Percentiles rank a stretch among this genome's conserved stretches.
Evolutionary conservation across 1,284 basidiomycete genomes (phyloP).

Genomic region (Malassezia obtusa): DNA sequence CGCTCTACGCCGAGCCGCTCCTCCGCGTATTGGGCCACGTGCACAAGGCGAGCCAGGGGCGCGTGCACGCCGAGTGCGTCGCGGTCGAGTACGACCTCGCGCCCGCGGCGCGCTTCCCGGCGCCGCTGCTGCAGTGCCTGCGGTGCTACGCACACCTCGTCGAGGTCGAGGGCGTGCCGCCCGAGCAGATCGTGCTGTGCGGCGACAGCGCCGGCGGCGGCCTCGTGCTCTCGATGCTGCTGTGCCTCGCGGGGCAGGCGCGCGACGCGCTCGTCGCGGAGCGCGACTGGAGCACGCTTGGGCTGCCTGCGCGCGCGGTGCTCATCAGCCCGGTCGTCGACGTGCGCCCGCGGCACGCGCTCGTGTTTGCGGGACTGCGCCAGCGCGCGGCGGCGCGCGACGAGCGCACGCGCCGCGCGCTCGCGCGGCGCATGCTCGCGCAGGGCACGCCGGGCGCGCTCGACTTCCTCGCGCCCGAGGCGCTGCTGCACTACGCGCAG

Average conservation of each 20-base stretch:
- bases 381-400: not conserved
- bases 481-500: constrained; percentile 45
- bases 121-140: constrained; percentile 39
- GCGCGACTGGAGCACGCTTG: constrained; percentile 36
- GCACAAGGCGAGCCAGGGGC: constrained; percentile 18
- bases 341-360: constrained; percentile 29
- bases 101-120: constrained; percentile 36
- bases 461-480: constrained; percentile 41
- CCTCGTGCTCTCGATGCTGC: constrained; percentile 36
- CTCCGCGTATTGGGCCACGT: constrained; percentile 39
- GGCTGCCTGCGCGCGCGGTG: constrained; percentile 41
- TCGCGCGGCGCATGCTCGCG: not conserved
- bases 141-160: constrained; percentile 45
- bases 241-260: constrained; percentile 33
- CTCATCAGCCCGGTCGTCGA: constrained; percentile 45
- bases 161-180: constrained; percentile 36
- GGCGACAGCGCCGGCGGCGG: constrained; percentile 46
- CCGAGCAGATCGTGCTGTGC: constrained; percentile 32
- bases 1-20: constrained; percentile 45
- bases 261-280: constrained; percentile 14
- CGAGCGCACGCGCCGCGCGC: not conserved
- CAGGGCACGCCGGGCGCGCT: not conserved
- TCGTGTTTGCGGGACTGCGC: constrained; percentile 27
- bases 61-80: constrained; percentile 23
- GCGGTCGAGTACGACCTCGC: constrained; percentile 44